Base-by-base conservation (phyloP, 2,329 filamentous ascomycete species). In the Westerdykella aurantiaca region DNA sequence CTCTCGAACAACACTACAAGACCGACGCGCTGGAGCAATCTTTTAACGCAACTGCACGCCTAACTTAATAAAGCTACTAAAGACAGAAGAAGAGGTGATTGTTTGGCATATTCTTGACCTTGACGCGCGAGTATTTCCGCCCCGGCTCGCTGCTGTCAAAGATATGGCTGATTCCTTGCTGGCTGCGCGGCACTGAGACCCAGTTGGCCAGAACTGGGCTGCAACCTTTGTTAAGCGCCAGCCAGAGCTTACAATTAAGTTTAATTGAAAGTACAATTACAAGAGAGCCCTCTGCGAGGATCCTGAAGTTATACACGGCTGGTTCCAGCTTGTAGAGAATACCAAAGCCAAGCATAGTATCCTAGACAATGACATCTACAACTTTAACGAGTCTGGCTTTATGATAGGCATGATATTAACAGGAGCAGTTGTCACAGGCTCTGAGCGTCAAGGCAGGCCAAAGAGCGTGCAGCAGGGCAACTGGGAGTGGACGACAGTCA, bases 351-450 rank as follows among this genome's bases (percentile, higher is more conserved):
- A n/a, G n/a, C n/a, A n/a, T n/a, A n/a, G n/a, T n/a, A n/a, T n/a
- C n/a, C n/a, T n/a, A n/a, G n/a, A n/a, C n/a, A n/a, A 52, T n/a
- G 41, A 57, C 34, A 33, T 47, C n/a, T 44, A 55, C 37, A 53
- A 55, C 43, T 52, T 57, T 46, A 42, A 57, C 34, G 43, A 57
- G 43, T 46, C 45, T 42, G 37, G 48, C 25, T 53, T 55, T 37
- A 22, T 41, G 39, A 53, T 55, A 37, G 47, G 50, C 31, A 23
- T 44, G 17, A 52, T 51, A 40, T 21, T 16, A 6, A 44, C 47
- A 23, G 29, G 39, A 31, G 34, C 33, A 6, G 42, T 45, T 38
- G 37, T 47, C 35, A 44, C 45, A 13, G 37, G 40, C 44, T 46
- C 37, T 39, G 39, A 45, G 41, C 42, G 31, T 14, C n/a, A n/a